A percentile compares a stretch with the other conserved stretches of the same genome.
Conservation (phyloP, 2,329 filamentous ascomycete genomes). For the Emericellopsis cladophorae region DNA sequence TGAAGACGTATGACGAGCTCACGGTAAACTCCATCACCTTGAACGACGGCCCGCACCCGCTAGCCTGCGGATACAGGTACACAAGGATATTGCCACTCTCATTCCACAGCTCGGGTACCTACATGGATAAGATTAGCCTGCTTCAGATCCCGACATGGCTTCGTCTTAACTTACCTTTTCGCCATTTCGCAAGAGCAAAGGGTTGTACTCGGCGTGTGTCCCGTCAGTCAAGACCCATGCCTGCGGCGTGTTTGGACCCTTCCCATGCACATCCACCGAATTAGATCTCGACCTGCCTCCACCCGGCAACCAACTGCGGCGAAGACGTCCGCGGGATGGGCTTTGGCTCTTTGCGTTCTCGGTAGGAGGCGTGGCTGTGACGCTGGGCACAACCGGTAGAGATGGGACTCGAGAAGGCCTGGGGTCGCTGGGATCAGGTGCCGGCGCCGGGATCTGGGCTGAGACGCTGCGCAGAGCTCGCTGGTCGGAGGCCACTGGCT, state of each 20-base stretch:
- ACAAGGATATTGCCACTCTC: constrained; percentile 44
- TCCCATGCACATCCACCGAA: constrained; percentile 21
- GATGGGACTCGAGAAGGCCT: constrained; percentile 15
- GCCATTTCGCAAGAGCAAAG: constrained; percentile 33
- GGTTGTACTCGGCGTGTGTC: constrained; percentile 42
- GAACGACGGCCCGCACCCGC: constrained; percentile 43
- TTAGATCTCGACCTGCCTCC: constrained; percentile 34
- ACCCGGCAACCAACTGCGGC: constrained; percentile 42
- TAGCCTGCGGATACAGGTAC: constrained; percentile 39
- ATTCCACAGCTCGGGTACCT: constrained; percentile 57
- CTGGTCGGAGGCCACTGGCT: neutral
- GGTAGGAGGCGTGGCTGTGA: constrained; percentile 11
- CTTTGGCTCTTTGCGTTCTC: constrained; percentile 26
- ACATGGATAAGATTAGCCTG: neutral
- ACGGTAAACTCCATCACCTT: constrained; percentile 43
- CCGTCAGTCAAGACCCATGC: constrained; percentile 46
- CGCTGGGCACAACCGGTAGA: constrained; percentile 13
- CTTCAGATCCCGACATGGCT: neutral
- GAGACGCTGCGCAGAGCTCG: constrained; percentile 32
- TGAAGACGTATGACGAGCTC: constrained; percentile 40
- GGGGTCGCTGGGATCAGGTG: constrained; percentile 1
- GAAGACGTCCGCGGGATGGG: constrained; percentile 29
- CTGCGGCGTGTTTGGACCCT: constrained; percentile 9
- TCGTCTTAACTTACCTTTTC: constrained; percentile 33
- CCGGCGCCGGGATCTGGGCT: constrained; percentile 24